Evolutionary conservation across 768 basidiomycete species (phyloP), one percentile per base, ranked within the genome.

Genomic region (Macrolepiota fuliginosa): DNA sequence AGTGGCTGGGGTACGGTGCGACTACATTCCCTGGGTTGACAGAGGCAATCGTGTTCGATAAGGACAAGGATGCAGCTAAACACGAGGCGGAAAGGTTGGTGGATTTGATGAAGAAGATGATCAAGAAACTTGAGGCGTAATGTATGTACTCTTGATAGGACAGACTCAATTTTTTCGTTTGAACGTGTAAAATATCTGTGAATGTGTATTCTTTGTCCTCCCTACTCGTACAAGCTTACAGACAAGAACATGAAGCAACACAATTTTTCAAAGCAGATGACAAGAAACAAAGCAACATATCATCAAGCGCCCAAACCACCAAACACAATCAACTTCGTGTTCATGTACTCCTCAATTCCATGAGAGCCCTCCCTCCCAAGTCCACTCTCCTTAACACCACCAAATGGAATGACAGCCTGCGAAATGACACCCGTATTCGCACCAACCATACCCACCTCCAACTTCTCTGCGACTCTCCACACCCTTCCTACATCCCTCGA

Each of bases 381-480:
- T 12, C 94, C 95, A 68, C 91, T 93, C 79, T 97, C 92, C 76
- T 95, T 94, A 52, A 96, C 77, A 7, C 94, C 94, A 24, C 95
- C 94, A 67, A 96, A 96, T 19, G 94, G 93, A 77, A 94, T 88
- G 13, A 79, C 79, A 27, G 89, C 89, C 71, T 89, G 86, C 61
- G 88, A 91, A 69, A 96, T 84, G 59, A 88, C 54, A 2, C 90
- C 90, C 1, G 92, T 92, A 73, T 95, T 95, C 52, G 83, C 80
- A 35, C 91, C 92, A 24, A 96, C 92, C 83, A 85, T 98, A 4
- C 96, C 96, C 5, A 96, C 94, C 74, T 99, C 94, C 29, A 98
- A 79, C 65, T 82, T 89, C 78, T 97, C 97, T 15, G 96, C 94
- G 17, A 99, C 95, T 45, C 96, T 84, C 92, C 93, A 98, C 46